These are phyloP conservation scores for Eragrostis tef DNA, from an alignment of 202 grass and related monocot genomes.

Conservation along the genomic window DNA sequence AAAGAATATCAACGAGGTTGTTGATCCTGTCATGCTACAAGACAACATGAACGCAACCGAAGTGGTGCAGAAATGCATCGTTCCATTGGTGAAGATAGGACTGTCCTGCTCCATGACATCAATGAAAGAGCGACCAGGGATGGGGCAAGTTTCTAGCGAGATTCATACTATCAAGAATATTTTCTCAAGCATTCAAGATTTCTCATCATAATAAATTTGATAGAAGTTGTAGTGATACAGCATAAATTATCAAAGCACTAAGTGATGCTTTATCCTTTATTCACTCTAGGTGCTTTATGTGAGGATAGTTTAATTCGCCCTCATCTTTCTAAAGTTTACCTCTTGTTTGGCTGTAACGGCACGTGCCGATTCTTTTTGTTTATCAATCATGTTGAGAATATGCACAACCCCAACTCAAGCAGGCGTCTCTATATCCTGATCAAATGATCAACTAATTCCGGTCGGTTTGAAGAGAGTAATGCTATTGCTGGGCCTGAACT, in stretches of 20 bases:
- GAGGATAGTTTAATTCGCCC: too few species aligned
- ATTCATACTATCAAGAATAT: constrained; percentile 44
- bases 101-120: constrained; percentile 30
- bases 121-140: constrained; percentile 7
- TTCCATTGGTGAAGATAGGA: constrained; percentile 40
- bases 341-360: background rate
- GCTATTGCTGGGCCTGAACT: too few species aligned
- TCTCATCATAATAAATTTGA: background rate
- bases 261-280: background rate
- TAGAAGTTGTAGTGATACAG: background rate
- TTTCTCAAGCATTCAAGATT: background rate
- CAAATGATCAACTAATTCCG: background rate
- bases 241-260: background rate
- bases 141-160: constrained; percentile 34
- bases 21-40: constrained; percentile 40
- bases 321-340: background rate
- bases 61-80: constrained; percentile 1
- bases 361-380: background rate
- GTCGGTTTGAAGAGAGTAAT: background rate
- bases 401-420: background rate
- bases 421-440: background rate
- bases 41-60: background rate
- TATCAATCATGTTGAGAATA: background rate
- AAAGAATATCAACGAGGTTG: constrained; percentile 10
- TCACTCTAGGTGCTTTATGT: too few species aligned